A percentile compares a stretch with the other conserved stretches of the same genome.
Evolutionary conservation across 2,329 filamentous ascomycete species (phyloP).

Genomic region (Botryosphaeria agaves): DNA sequence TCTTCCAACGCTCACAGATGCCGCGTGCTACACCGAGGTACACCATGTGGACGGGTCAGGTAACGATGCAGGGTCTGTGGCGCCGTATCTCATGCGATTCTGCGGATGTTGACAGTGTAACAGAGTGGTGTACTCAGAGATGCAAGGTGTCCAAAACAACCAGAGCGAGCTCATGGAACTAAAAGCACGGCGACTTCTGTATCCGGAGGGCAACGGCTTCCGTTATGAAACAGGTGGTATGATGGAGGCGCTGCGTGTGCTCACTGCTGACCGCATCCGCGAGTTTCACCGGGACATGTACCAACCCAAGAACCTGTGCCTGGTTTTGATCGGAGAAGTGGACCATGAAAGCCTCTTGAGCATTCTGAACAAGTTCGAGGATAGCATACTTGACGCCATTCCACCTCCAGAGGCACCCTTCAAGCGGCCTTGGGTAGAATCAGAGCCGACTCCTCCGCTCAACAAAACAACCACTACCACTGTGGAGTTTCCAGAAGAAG

Average conservation of each 20-base stretch:
- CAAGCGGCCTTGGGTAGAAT: constrained; percentile 81
- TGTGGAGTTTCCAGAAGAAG: constrained; percentile 88
- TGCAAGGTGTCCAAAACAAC: constrained; percentile 87
- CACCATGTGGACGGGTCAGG: constrained; percentile 89
- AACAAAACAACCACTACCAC: constrained; percentile 56
- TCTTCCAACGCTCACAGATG: constrained; percentile 79
- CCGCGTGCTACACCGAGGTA: constrained; percentile 86
- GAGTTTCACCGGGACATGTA: constrained; percentile 95
- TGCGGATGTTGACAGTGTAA: constrained; percentile 5
- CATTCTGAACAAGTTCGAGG: constrained; percentile 77
- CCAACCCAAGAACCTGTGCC: constrained; percentile 83
- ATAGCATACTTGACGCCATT: constrained; percentile 67
- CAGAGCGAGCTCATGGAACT: constrained; percentile 78
- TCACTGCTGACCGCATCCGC: constrained; percentile 83
- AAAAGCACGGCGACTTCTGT: constrained; percentile 60
- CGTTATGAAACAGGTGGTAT: constrained; percentile 97
- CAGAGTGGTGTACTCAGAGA: constrained; percentile 91
- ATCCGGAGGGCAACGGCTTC: constrained; percentile 80
- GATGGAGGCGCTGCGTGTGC: constrained; percentile 74
- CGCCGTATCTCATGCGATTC: background rate
- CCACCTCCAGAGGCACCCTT: constrained; percentile 61
- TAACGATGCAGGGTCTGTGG: constrained; percentile 55
- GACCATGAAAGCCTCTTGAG: constrained; percentile 64
- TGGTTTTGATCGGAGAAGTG: constrained; percentile 84
- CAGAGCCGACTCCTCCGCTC: constrained; percentile 56